Percentiles rank a stretch among this genome's conserved stretches.
These are phyloP conservation scores for Sequoia sempervirens DNA, from an alignment of 75 land plant genomes.

Conservation along the genomic window DNA sequence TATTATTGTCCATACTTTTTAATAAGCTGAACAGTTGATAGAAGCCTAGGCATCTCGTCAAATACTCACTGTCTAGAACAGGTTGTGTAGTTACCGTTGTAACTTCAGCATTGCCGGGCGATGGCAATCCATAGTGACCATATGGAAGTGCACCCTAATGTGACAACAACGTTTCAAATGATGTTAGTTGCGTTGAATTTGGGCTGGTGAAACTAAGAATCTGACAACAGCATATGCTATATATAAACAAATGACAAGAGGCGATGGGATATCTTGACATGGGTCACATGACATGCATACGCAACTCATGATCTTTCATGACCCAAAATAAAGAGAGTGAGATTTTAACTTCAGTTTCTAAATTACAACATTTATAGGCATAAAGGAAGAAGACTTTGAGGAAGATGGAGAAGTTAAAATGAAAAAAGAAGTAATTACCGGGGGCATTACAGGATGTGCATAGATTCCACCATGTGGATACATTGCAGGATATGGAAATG, in stretches of 20 bases:
- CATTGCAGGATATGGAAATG: constrained; percentile 72
- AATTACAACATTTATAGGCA: background rate
- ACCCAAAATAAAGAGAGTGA: background rate
- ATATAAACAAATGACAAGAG: background rate
- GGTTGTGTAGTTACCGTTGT: constrained; percentile 16
- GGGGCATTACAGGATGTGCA: constrained; percentile 64
- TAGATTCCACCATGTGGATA: constrained; percentile 82
- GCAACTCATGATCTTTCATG: background rate
- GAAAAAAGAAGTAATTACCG: constrained; percentile 14
- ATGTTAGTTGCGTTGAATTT: background rate
- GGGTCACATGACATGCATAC: too few species aligned
- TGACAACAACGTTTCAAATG: background rate
- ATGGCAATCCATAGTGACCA: constrained; percentile 33
- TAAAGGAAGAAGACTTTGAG: background rate
- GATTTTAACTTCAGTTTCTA: background rate
- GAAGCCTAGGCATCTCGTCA: constrained; percentile 6
- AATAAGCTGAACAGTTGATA: background rate
- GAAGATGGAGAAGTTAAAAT: background rate
- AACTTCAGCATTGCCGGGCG: constrained; percentile 19
- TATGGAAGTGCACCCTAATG: constrained; percentile 29
- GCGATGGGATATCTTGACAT: background rate
- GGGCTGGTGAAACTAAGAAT: background rate
- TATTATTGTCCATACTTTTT: background rate
- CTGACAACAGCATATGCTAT: background rate
- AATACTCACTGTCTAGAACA: constrained; percentile 14